These are phyloP conservation scores for Plasmodium falciparum DNA, from an alignment of 169 alveolate species.

Conservation along the genomic window DNA sequence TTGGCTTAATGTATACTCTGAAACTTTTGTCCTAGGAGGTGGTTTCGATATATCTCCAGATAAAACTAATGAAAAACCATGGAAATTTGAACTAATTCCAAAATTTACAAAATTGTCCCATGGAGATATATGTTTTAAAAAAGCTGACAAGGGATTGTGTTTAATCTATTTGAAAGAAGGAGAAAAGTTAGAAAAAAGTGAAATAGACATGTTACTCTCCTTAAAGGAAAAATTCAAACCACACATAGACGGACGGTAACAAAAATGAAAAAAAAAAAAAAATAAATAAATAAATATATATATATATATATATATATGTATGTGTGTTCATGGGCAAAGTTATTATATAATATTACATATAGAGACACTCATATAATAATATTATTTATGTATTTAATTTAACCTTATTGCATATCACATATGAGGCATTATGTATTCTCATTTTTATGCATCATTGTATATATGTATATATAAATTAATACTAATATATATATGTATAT, in stretches of 20 bases:
- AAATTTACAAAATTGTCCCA: slow-evolving; percentile 88
- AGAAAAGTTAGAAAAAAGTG: slow-evolving; percentile 79
- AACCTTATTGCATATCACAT: too few species aligned
- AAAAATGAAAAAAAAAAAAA: not conserved
- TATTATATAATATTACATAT: not conserved
- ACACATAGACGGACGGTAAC: slow-evolving; percentile 84
- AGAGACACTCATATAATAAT: not conserved
- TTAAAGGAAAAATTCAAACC: slow-evolving; percentile 87
- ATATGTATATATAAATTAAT: not conserved
- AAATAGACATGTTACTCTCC: slow-evolving; percentile 86
- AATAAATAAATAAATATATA: not conserved
- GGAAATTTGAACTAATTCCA: slow-evolving; percentile 88
- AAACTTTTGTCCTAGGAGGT: slow-evolving; percentile 96
- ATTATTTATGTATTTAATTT: not conserved
- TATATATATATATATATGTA: not conserved
- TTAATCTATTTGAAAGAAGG: slow-evolving; percentile 88
- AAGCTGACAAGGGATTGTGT: slow-evolving; percentile 86
- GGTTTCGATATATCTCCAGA: slow-evolving; percentile 89
- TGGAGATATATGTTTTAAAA: slow-evolving; percentile 90
- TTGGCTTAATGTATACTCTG: slow-evolving; percentile 96
- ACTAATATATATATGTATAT: too few species aligned
- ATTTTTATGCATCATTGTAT: not conserved
- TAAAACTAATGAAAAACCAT: slow-evolving; percentile 89
- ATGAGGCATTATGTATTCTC: not conserved
- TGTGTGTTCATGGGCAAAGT: not conserved